Evolutionary conservation across 176 grass and related monocot genomes (phyloP), one percentile per base, ranked within the genome.

Genomic region (Themeda triandra): DNA sequence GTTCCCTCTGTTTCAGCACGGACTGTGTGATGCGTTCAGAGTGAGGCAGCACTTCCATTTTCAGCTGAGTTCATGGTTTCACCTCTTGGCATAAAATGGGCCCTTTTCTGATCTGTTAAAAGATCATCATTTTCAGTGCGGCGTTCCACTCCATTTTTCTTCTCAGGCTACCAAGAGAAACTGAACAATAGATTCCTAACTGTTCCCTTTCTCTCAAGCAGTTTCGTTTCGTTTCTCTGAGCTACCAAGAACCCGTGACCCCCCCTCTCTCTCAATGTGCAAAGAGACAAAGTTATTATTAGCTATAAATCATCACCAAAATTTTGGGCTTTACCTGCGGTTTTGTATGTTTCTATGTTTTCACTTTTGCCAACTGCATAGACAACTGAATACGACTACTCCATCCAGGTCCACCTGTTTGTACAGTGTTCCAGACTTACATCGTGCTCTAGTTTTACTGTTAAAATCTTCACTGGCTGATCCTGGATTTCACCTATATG

Each of bases 281-380:
- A 75, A 79, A 73, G 64, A 72, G 72, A 78, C 70, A 72, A 86
- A 86, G 42, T 45, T 65, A 59, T 82, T 86, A 83, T 78, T 82
- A 83, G n/a, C 28, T 51, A n/a, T 48, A 37, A 30, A 82, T 62
- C 56, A 78, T 77, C 54, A 28, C 79, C 65, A 14, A 27, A 72
- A 18, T 15, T 88, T 86, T 65, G 5, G 36, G 36, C 69, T 85
- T 80, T 58, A 32, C 27, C 41, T 86, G 72, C 12, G 46, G 54
- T 86, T 73, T 82, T 68, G 76, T 83, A 24, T 77, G 44, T 48
- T 37, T 41, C 63, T 42, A 19, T 10, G n/a, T 79, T 72, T 79
- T 66, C 29, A 31, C 44, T 46, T 31, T 82, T 63, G 48, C 31
- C 39, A 41, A 19, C 63, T 39, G 51, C 63, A 14, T 81, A 63